Percentiles rank a stretch among this genome's conserved stretches.
phyloP scores from a whole-genome alignment of 176 grass and related monocot species.

The Phragmites australis region DNA sequence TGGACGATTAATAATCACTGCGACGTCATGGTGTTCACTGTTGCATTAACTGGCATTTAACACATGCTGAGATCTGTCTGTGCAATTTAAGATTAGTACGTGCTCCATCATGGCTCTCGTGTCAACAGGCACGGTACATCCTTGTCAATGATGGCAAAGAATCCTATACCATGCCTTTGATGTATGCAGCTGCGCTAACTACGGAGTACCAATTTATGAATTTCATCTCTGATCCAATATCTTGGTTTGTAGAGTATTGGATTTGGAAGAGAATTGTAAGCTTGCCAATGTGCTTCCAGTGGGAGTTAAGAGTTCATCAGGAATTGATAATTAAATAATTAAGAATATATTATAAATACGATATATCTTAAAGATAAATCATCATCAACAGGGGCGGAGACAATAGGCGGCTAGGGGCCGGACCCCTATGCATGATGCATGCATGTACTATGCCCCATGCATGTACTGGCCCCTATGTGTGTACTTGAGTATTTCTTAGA shows the following conservation, averaged over 20 bases:
- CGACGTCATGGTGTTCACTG: conserved; percentile 19
- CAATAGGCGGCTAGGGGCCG: no score
- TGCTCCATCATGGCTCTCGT: not conserved
- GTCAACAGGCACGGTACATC: not conserved
- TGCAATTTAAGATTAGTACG: not conserved
- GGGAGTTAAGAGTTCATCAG: not conserved
- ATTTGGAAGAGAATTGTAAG: not conserved
- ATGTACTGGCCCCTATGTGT: no score
- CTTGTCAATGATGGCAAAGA: not conserved
- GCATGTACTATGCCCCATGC: no score
- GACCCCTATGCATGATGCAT: no score
- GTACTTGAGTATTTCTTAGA: no score
- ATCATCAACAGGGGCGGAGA: no score
- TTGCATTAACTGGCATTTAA: conserved; percentile 41
- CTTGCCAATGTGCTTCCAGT: not conserved
- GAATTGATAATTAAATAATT: no score
- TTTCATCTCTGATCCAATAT: not conserved
- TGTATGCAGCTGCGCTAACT: not conserved
- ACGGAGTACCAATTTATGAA: not conserved
- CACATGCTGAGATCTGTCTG: conserved; percentile 22
- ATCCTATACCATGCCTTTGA: not conserved
- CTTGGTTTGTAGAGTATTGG: not conserved
- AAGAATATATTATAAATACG: no score
- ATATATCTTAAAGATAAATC: no score
- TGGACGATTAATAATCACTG: conserved; percentile 16